phyloP scores from a whole-genome alignment of 2,329 filamentous ascomycete genomes.

The Ramichloridium luteum region DNA sequence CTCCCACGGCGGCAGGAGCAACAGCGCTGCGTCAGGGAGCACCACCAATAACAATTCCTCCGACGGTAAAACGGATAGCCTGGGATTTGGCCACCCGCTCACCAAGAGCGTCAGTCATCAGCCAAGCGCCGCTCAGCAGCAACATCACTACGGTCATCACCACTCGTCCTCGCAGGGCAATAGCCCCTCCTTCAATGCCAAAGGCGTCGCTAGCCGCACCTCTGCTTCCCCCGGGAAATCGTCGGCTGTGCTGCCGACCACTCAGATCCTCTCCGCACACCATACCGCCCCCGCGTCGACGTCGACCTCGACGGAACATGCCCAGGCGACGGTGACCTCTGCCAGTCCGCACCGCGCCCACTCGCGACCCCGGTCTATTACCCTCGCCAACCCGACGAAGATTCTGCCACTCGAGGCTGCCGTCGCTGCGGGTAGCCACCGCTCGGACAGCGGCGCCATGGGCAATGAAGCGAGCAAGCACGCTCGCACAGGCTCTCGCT shows the following conservation, averaged over 20 bases:
- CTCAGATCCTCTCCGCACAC: too few species aligned
- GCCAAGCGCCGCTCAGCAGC: not conserved
- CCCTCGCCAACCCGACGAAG: conserved; percentile 12
- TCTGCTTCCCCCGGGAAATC: conserved; percentile 6
- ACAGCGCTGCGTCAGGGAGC: not conserved
- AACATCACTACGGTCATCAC: not conserved
- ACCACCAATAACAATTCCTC: conserved; percentile 1
- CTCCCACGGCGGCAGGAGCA: too few species aligned
- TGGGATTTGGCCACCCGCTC: not conserved
- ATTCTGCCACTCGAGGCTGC: conserved; percentile 6
- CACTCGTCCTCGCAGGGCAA: too few species aligned
- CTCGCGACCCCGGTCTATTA: conserved; percentile 21
- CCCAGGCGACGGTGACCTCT: conserved; percentile 9
- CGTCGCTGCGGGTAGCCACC: conserved; percentile 3
- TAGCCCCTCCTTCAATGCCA: too few species aligned
- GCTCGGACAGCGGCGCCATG: conserved; percentile 12
- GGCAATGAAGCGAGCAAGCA: conserved; percentile 16
- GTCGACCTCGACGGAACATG: conserved; percentile 12
- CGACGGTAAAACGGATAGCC: conserved; percentile 1
- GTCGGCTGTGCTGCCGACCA: conserved; percentile 8
- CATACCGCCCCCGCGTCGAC: conserved; percentile 10
- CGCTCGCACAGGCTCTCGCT: conserved; percentile 11
- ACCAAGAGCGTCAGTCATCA: not conserved
- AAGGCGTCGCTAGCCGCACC: conserved; percentile 7
- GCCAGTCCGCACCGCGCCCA: conserved; percentile 11